Conservation (phyloP, 305 asterid species). For the Euphrasia arctica region DNA sequence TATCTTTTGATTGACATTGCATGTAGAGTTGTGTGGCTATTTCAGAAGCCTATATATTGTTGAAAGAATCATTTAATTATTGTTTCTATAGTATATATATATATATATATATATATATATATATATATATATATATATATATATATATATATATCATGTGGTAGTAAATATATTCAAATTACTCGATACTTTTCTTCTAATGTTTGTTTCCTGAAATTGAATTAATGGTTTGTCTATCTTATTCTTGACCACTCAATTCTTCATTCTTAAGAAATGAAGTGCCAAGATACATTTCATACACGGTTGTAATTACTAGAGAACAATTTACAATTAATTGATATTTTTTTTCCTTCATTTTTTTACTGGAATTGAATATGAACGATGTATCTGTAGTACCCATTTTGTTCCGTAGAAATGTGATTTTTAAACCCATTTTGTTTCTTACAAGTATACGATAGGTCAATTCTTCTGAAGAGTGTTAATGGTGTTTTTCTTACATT, state of each 20-base stretch:
- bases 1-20: conserved; percentile 10
- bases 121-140: too few relatives aligned
- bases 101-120: too few relatives aligned
- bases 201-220: conserved; percentile 17
- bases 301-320: not conserved
- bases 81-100: conserved; percentile 7
- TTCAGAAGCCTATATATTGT: conserved; percentile 1
- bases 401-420: conserved; percentile 1
- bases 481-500: conserved; percentile 3
- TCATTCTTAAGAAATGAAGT: not conserved
- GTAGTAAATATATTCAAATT: too few relatives aligned
- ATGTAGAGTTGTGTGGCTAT: not conserved
- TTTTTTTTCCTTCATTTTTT: not conserved
- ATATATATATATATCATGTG: too few relatives aligned
- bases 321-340: not conserved
- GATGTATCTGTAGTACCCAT: not conserved
- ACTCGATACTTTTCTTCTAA: not conserved
- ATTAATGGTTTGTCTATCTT: conserved; percentile 2
- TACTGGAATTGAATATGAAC: conserved; percentile 9
- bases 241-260: not conserved
- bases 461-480: conserved; percentile 21
- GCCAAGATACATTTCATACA: not conserved
- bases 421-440: conserved; percentile 17
- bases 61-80: not conserved
- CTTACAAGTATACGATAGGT: conserved; percentile 1